Evolutionary conservation across 169 alveolate species (phyloP).

Genomic region (Cryptosporidium felis): DNA sequence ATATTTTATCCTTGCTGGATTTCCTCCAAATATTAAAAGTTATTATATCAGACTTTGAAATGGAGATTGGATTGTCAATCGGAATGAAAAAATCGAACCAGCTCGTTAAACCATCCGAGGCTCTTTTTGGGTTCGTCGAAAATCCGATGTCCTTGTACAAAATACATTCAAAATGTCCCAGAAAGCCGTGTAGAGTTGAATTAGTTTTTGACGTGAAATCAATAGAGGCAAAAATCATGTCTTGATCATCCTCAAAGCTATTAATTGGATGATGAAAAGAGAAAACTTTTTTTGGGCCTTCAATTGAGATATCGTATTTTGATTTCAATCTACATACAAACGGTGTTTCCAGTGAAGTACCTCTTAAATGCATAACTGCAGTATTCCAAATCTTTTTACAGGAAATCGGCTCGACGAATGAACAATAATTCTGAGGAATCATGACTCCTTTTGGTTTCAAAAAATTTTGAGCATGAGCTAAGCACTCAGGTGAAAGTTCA

Average conservation of each 20-base stretch:
- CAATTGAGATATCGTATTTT: constrained; percentile 71
- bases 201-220: constrained; percentile 41
- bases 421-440: constrained; percentile 79
- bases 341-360: constrained; percentile 73
- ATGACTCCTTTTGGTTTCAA: constrained; percentile 78
- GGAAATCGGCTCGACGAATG: constrained; percentile 80
- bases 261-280: constrained; percentile 77
- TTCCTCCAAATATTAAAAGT: constrained; percentile 78
- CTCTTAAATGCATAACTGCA: constrained; percentile 11
- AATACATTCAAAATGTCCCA: constrained; percentile 80
- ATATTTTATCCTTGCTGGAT: constrained; percentile 75
- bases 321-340: constrained; percentile 76
- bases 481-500: constrained; percentile 87
- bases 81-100: constrained; percentile 89
- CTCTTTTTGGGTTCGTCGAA: constrained; percentile 78
- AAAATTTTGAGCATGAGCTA: constrained; percentile 77
- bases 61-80: constrained; percentile 74
- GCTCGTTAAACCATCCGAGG: constrained; percentile 77
- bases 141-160: constrained; percentile 76
- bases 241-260: not conserved
- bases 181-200: constrained; percentile 80
- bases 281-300: constrained; percentile 75
- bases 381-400: constrained; percentile 78
- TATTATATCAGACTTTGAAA: constrained; percentile 67
- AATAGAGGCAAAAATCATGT: not conserved